A percentile compares a stretch with the other conserved stretches of the same genome.
These are phyloP conservation scores for Naganishia vaughanmartiniae DNA, from an alignment of 768 basidiomycete species.

Conservation along the genomic window DNA sequence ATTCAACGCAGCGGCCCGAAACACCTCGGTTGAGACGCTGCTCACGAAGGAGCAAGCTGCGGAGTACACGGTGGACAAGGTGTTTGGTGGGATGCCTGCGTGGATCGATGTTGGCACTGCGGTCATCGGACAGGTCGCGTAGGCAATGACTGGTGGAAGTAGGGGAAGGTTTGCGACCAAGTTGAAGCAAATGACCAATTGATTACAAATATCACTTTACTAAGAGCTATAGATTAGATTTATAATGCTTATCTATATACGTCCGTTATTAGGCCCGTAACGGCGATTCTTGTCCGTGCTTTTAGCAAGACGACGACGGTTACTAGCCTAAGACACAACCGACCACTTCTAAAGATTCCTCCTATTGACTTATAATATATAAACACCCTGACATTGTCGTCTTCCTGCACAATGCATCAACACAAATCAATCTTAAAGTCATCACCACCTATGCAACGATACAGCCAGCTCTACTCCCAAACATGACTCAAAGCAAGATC, in stretches of 20 bases:
- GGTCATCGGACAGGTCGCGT: neutral
- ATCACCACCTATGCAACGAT: neutral
- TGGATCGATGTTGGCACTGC: constrained; percentile 26
- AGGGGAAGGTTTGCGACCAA: too few species aligned
- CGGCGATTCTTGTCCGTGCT: neutral
- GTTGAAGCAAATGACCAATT: neutral
- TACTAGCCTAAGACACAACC: too few species aligned
- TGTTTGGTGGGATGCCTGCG: constrained; percentile 21
- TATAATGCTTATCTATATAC: neutral
- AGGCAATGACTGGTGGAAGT: neutral
- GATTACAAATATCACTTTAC: neutral
- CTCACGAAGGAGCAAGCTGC: constrained; percentile 2
- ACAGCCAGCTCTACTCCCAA: neutral
- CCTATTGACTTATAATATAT: too few species aligned
- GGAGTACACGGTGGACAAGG: constrained; percentile 15
- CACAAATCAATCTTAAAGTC: neutral
- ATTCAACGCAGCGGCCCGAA: constrained; percentile 6
- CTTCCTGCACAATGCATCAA: neutral
- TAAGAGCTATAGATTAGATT: neutral
- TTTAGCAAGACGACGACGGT: too few species aligned
- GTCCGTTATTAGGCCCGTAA: neutral
- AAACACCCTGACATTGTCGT: too few species aligned
- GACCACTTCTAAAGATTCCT: too few species aligned
- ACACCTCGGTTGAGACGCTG: constrained; percentile 9
- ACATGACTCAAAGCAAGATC: neutral